These are phyloP conservation scores for Lignosus rhinocerotis DNA, from an alignment of 1,284 basidiomycete species.

Conservation along the genomic window DNA sequence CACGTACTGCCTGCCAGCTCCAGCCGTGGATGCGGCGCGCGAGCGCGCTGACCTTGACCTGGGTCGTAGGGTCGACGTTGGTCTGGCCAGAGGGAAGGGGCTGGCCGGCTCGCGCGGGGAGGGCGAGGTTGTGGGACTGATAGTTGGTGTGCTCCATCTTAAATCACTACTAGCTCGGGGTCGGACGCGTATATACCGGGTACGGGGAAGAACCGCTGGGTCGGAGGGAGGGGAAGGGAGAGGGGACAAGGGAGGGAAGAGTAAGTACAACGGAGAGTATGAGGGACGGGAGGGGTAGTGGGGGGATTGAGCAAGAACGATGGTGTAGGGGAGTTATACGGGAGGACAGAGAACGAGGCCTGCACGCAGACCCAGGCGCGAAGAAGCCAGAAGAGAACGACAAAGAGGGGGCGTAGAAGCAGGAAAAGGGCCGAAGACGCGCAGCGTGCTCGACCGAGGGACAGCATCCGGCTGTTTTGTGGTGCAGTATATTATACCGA, in stretches of 20 bases:
- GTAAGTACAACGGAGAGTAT: not conserved
- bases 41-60: slow-evolving; percentile 26
- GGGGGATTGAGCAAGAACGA: not conserved
- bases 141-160: slow-evolving; percentile 1
- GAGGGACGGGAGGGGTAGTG: not conserved
- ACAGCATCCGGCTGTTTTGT: not conserved
- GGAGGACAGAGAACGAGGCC: slow-evolving; percentile 2
- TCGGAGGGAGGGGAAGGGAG: not conserved
- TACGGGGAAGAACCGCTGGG: not conserved
- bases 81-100: not conserved
- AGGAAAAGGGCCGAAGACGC: slow-evolving; percentile 21
- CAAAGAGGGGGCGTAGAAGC: slow-evolving; percentile 7
- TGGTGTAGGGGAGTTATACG: slow-evolving; percentile 4
- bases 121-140: slow-evolving; percentile 12
- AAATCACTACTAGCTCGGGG: not conserved
- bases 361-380: slow-evolving; percentile 11
- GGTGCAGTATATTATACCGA: slow-evolving; percentile 14
- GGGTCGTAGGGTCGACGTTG: not conserved
- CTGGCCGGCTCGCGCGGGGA: slow-evolving; percentile 10
- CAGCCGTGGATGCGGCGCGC: slow-evolving; percentile 49
- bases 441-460: slow-evolving; percentile 18
- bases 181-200: not conserved
- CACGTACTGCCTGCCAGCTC: slow-evolving; percentile 50
- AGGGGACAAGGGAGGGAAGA: not conserved
- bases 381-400: slow-evolving; percentile 11